phyloP scores from a whole-genome alignment of 1,139 yeast genomes.

The Saccharomyces uvarum region DNA sequence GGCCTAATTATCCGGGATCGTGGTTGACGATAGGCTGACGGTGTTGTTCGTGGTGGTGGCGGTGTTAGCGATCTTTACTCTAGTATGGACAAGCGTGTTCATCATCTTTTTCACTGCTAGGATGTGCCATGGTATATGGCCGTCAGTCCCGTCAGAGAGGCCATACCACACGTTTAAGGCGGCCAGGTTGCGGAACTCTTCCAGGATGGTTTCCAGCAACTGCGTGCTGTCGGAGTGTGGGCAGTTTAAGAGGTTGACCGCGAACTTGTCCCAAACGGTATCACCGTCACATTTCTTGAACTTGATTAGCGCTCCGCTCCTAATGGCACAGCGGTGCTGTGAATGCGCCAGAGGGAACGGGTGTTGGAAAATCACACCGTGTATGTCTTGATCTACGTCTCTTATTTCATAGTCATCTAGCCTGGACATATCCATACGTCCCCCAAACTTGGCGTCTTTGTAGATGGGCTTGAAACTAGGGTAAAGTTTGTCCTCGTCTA shows the following conservation, averaged over 20 bases:
- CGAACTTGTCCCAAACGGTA: slow-evolving; percentile 36
- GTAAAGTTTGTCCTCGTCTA: slow-evolving; percentile 29
- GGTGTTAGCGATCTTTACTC: slow-evolving; percentile 22
- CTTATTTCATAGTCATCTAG: slow-evolving; percentile 39
- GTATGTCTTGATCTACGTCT: slow-evolving; percentile 49
- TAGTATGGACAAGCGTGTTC: slow-evolving; percentile 38
- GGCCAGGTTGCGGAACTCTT: slow-evolving; percentile 62
- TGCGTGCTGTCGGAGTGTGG: slow-evolving; percentile 51
- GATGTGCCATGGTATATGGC: slow-evolving; percentile 76
- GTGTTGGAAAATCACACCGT: slow-evolving; percentile 54
- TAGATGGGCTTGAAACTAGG: slow-evolving; percentile 33
- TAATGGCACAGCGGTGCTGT: slow-evolving; percentile 62
- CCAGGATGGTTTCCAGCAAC: slow-evolving; percentile 52
- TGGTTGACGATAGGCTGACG: neutral
- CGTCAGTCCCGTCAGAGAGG: slow-evolving; percentile 33
- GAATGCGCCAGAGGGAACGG: slow-evolving; percentile 63
- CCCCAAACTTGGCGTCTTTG: slow-evolving; percentile 20
- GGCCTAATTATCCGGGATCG: neutral
- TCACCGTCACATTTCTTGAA: slow-evolving; percentile 31
- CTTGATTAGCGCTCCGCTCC: slow-evolving; percentile 62
- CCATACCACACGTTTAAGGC: slow-evolving; percentile 40
- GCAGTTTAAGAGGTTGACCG: slow-evolving; percentile 61
- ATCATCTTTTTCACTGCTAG: slow-evolving; percentile 64
- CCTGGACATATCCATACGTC: slow-evolving; percentile 13
- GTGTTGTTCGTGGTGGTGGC: neutral